Conservation (phyloP, 2,329 filamentous ascomycete genomes). For the Dothidotthia symphoricarpi region DNA sequence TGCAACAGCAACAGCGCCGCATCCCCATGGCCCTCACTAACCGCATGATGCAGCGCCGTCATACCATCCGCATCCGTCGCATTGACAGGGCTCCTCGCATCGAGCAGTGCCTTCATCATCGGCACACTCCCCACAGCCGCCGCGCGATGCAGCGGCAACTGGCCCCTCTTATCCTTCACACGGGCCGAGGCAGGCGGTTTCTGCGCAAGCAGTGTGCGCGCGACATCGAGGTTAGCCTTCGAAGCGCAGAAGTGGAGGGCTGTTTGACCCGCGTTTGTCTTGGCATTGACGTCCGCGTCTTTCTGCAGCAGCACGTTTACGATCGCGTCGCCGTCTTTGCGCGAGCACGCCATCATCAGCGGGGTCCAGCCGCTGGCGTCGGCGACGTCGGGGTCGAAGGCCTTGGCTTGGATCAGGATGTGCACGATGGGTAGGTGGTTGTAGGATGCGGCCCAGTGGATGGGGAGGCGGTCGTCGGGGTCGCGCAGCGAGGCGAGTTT, state of each 20-base stretch:
- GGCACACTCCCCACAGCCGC: slow-evolving; percentile 87
- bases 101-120: slow-evolving; percentile 75
- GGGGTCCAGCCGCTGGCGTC: slow-evolving; percentile 81
- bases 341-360: slow-evolving; percentile 76
- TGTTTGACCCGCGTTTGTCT: slow-evolving; percentile 71
- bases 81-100: slow-evolving; percentile 78
- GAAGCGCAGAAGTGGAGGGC: slow-evolving; percentile 89
- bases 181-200: slow-evolving; percentile 68
- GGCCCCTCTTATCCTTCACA: slow-evolving; percentile 81
- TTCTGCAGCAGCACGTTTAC: slow-evolving; percentile 66
- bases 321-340: slow-evolving; percentile 68
- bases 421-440: slow-evolving; percentile 74
- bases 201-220: slow-evolving; percentile 70
- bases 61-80: slow-evolving; percentile 78
- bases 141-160: slow-evolving; percentile 86
- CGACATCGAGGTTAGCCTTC: slow-evolving; percentile 81
- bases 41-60: slow-evolving; percentile 84
- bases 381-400: slow-evolving; percentile 81
- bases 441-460: slow-evolving; percentile 91
- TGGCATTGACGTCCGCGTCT: slow-evolving; percentile 70
- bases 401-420: slow-evolving; percentile 65
- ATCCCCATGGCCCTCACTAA: slow-evolving; percentile 75
- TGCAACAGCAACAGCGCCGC: slow-evolving; percentile 79
- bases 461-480: slow-evolving; percentile 81
- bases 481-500: slow-evolving; percentile 73